These are phyloP conservation scores for Picochlorum sp. DNA, from an alignment of 139 green algal species.

Conservation along the genomic window DNA sequence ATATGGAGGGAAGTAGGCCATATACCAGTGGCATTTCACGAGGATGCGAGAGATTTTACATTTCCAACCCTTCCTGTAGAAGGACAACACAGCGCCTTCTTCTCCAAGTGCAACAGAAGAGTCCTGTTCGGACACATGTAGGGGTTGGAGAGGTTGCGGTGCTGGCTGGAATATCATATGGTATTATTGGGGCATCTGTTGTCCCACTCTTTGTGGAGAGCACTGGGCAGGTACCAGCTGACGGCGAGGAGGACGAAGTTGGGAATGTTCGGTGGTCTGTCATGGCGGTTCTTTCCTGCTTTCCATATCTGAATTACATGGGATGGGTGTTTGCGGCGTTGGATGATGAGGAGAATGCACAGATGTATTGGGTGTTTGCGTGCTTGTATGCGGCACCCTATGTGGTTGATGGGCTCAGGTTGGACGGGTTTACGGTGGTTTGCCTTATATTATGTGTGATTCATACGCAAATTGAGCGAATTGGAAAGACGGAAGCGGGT, in stretches of 20 bases:
- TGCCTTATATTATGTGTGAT: slow-evolving; percentile 35
- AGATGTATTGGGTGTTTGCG: slow-evolving; percentile 47
- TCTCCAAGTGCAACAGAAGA: too few species aligned
- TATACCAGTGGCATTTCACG: too few species aligned
- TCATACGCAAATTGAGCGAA: slow-evolving; percentile 49
- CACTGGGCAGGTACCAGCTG: slow-evolving; percentile 14
- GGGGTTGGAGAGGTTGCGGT: too few species aligned
- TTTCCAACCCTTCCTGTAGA: too few species aligned
- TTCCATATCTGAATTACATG: slow-evolving; percentile 56
- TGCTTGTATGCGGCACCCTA: slow-evolving; percentile 55
- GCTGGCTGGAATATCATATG: too few species aligned
- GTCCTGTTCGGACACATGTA: too few species aligned
- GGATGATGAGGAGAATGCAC: slow-evolving; percentile 32
- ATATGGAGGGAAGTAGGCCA: too few species aligned
- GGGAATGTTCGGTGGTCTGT: slow-evolving; percentile 48
- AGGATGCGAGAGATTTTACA: too few species aligned
- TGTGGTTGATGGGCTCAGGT: slow-evolving; percentile 46
- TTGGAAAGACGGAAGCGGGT: slow-evolving; percentile 23
- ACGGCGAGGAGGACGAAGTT: slow-evolving; percentile 26
- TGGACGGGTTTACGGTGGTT: slow-evolving; percentile 40
- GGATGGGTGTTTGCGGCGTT: slow-evolving; percentile 61
- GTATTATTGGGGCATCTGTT: too few species aligned
- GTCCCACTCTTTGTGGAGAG: not conserved
- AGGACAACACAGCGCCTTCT: too few species aligned
- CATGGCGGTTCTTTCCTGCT: slow-evolving; percentile 48